Evolutionary conservation across 75 land plant species (phyloP), one percentile per base, ranked within the genome.

Genomic region (Pinus albicaulis): DNA sequence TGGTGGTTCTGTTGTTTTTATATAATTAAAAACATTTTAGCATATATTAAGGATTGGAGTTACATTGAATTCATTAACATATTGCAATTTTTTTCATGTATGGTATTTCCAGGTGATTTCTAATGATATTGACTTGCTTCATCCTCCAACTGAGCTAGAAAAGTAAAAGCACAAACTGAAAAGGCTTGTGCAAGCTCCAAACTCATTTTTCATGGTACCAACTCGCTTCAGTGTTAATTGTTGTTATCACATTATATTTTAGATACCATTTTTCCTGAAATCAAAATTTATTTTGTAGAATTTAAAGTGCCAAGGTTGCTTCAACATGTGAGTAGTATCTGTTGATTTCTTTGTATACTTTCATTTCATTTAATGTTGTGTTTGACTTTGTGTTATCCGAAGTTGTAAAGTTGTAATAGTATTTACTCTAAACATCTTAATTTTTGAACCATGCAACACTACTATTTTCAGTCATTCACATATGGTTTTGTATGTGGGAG

Each of bases 91-190:
- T 36, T 36, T 36, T 36, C 38, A 36, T 36, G 1, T 36, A 2
- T 36, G 38, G 38, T 36, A 36, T 36, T 65, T 36, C n/a, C 70
- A 91, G 93, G 92, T 90, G 44, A 92, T 92, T 68, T 87, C 88
- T n/a, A 92, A 90, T 74, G 95, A 92, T 59, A 86, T 92, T 59
- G 95, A 92, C 80, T 80, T 92, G 77, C 76, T 92, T 62, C 87
- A 92, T 74, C 95, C 95, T 41, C 95, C 95, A 19, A 86, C 88
- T 5, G 95, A 92, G 78, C 82, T 92, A 62, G 95, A 92, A 80
- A 92, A 90, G 84, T 80, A 59, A 76, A 92, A 84, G 87, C 95
- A 92, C 89, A 92, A 92, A 82, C 82, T 90, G 61, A 92, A 92
- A 77, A 84, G 95, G 57, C 88, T 92, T 31, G 92, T 92, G 12